phyloP scores from a whole-genome alignment of 75 land plant species.

The Larix kaempferi region DNA sequence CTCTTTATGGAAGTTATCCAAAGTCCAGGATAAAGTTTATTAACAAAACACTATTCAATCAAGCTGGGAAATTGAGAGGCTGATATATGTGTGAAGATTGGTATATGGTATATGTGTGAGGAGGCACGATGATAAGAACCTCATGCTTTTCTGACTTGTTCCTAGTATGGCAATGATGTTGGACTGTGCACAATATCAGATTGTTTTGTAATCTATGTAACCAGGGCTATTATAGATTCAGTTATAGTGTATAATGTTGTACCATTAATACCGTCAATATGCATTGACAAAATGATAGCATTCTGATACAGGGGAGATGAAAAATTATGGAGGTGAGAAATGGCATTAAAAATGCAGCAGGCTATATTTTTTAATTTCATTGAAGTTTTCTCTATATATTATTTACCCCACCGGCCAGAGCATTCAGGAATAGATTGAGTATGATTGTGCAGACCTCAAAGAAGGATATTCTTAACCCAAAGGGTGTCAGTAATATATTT shows the following conservation, averaged over 20 bases:
- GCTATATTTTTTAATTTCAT: neutral
- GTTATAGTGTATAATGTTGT: neutral
- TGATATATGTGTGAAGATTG: neutral
- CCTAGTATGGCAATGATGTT: neutral
- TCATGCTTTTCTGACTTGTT: neutral
- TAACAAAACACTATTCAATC: too few relatives aligned
- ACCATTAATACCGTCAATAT: conserved; percentile 5
- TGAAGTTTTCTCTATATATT: neutral
- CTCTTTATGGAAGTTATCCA: too few relatives aligned
- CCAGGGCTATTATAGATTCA: neutral
- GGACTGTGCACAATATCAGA: neutral
- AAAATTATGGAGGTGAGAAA: neutral
- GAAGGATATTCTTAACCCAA: too few relatives aligned
- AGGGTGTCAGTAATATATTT: too few relatives aligned
- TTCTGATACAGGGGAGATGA: neutral
- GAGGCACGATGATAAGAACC: neutral
- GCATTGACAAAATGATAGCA: conserved; percentile 6
- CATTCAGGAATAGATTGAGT: too few relatives aligned
- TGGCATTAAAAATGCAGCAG: neutral
- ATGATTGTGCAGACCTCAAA: too few relatives aligned
- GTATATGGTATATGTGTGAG: neutral
- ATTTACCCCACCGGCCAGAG: too few relatives aligned
- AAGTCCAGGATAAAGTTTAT: too few relatives aligned
- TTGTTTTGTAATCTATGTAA: neutral
- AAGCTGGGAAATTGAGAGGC: neutral